phyloP scores from a whole-genome alignment of 2,329 filamentous ascomycete genomes.

The Rutstroemia sp. region DNA sequence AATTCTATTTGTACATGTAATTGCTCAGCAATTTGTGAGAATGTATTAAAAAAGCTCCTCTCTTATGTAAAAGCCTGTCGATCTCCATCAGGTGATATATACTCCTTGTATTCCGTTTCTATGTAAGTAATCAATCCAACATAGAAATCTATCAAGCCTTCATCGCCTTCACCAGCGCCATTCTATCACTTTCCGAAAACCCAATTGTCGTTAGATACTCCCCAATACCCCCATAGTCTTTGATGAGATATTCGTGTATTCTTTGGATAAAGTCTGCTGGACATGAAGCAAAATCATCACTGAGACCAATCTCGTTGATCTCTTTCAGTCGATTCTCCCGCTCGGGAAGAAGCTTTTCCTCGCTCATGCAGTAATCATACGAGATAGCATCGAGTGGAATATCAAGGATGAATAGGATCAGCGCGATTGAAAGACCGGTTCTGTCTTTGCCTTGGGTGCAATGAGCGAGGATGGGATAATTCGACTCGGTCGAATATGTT shows the following conservation, averaged over 20 bases:
- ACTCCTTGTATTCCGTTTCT: too few relatives aligned
- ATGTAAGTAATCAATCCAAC: too few relatives aligned
- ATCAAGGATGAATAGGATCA: slow-evolving; percentile 58
- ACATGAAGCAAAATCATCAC: slow-evolving; percentile 65
- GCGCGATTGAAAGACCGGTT: slow-evolving; percentile 62
- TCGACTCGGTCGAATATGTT: slow-evolving; percentile 38
- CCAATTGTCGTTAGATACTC: slow-evolving; percentile 60
- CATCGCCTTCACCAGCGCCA: slow-evolving; percentile 7
- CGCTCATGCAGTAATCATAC: slow-evolving; percentile 65
- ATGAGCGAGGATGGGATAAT: slow-evolving; percentile 64
- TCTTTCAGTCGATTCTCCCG: slow-evolving; percentile 58
- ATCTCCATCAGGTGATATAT: too few relatives aligned
- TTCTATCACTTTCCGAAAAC: slow-evolving; percentile 35
- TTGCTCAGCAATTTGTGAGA: too few relatives aligned
- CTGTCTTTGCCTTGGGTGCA: slow-evolving; percentile 89
- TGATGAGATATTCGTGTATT: slow-evolving; percentile 49
- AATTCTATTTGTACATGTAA: too few relatives aligned
- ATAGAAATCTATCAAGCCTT: too few relatives aligned
- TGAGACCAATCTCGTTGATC: slow-evolving; percentile 62
- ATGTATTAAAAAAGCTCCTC: too few relatives aligned
- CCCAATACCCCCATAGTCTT: slow-evolving; percentile 57
- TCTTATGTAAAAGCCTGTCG: too few relatives aligned
- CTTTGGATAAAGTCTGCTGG: slow-evolving; percentile 54
- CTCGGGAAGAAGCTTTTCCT: slow-evolving; percentile 53
- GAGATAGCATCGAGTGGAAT: slow-evolving; percentile 53